phyloP scores from a whole-genome alignment of 2,329 filamentous ascomycete species.

The Zarea fungicola region DNA sequence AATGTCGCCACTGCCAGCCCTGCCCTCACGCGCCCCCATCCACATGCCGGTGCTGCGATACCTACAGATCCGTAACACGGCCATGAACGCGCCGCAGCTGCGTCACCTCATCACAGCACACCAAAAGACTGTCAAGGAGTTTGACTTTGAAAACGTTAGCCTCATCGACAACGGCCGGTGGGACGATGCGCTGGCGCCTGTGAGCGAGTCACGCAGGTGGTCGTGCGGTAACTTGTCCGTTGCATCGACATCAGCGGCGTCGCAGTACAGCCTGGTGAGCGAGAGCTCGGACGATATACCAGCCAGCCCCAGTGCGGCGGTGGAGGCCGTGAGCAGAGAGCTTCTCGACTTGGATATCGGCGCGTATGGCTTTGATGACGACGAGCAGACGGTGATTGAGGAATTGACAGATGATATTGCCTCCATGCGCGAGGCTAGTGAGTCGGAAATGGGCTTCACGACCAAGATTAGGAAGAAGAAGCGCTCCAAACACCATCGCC shows the following conservation, averaged over 20 bases:
- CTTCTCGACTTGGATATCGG: slow-evolving; percentile 37
- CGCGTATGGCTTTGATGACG: slow-evolving; percentile 31
- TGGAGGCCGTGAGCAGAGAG: slow-evolving; percentile 47
- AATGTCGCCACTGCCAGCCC: slow-evolving; percentile 56
- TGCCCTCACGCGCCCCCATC: slow-evolving; percentile 49
- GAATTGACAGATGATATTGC: slow-evolving; percentile 30
- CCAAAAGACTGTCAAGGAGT: slow-evolving; percentile 63
- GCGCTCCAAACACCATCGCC: slow-evolving; percentile 28
- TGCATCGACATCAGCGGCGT: not conserved
- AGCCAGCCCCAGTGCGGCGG: slow-evolving; percentile 49
- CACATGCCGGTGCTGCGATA: slow-evolving; percentile 62
- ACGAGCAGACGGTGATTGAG: slow-evolving; percentile 27
- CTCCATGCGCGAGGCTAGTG: slow-evolving; percentile 23
- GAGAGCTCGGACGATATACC: slow-evolving; percentile 34
- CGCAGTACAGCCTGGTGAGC: slow-evolving; percentile 26
- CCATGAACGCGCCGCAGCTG: slow-evolving; percentile 67
- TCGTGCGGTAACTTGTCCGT: slow-evolving; percentile 25
- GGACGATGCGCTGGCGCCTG: slow-evolving; percentile 74
- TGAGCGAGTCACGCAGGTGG: slow-evolving; percentile 44
- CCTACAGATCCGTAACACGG: slow-evolving; percentile 67
- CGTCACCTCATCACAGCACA: slow-evolving; percentile 63
- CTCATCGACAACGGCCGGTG: slow-evolving; percentile 65
- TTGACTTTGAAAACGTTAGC: slow-evolving; percentile 72
- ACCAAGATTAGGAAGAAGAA: slow-evolving; percentile 46
- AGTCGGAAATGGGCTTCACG: slow-evolving; percentile 34